A percentile compares a stretch with the other conserved stretches of the same genome.
phyloP scores from a whole-genome alignment of 2,329 filamentous ascomycete species.

The Chrysoporthe austroafricana region DNA sequence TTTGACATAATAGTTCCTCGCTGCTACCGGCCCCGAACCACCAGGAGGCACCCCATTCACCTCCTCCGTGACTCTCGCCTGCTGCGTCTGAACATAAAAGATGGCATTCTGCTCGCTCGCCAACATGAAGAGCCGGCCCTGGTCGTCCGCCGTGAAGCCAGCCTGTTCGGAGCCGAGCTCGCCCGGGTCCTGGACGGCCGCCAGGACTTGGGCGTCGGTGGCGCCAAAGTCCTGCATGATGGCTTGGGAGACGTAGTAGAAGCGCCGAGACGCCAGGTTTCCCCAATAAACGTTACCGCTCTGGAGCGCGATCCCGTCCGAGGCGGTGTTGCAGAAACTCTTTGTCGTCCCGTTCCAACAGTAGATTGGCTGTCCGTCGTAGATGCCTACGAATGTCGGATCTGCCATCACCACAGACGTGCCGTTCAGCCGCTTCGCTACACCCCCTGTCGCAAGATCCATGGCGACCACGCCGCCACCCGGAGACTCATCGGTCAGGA shows the following conservation, averaged over 20 bases:
- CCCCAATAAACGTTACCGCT: constrained; percentile 48
- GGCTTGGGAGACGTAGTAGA: constrained; percentile 45
- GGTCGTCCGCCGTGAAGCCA: constrained; percentile 46
- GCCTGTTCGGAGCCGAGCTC: constrained; percentile 46
- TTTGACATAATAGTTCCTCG: constrained; percentile 44
- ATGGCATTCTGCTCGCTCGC: constrained; percentile 49
- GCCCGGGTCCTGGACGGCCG: constrained; percentile 43
- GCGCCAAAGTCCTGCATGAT: constrained; percentile 37
- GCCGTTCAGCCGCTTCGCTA: constrained; percentile 43
- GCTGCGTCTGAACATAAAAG: constrained; percentile 45
- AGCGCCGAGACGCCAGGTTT: constrained; percentile 44
- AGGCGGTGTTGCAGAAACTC: constrained; percentile 37
- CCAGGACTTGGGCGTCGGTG: constrained; percentile 41
- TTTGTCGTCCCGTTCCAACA: constrained; percentile 42
- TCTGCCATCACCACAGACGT: constrained; percentile 44
- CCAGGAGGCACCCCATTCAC: constrained; percentile 41
- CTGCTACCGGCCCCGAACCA: constrained; percentile 38
- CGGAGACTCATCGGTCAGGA: constrained; percentile 45
- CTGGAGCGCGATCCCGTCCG: constrained; percentile 45
- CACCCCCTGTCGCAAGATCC: constrained; percentile 41
- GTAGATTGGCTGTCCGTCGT: constrained; percentile 40
- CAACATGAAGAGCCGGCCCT: constrained; percentile 44
- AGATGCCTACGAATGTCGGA: constrained; percentile 43
- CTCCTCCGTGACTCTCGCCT: constrained; percentile 39
- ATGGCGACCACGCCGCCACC: constrained; percentile 44